These are phyloP conservation scores for Trametes cubensis DNA, from an alignment of 768 basidiomycete genomes.

Conservation along the genomic window DNA sequence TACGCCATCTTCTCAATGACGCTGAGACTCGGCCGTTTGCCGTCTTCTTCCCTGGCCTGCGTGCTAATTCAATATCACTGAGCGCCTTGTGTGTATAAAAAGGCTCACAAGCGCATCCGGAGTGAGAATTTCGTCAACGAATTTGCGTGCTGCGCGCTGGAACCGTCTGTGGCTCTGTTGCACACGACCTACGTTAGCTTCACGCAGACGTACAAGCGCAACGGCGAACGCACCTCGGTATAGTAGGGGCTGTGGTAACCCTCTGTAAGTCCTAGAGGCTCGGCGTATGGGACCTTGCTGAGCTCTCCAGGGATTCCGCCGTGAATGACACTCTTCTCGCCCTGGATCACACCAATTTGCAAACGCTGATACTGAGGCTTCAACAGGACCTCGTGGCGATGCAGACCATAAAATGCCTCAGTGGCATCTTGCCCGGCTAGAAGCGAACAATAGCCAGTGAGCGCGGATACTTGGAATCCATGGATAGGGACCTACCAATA, in stretches of 20 bases:
- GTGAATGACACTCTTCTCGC: constrained; percentile 57
- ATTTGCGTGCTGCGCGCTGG: constrained; percentile 61
- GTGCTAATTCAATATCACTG: neutral
- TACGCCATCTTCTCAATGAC: constrained; percentile 86
- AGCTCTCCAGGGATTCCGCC: constrained; percentile 56
- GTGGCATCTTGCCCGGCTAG: constrained; percentile 86
- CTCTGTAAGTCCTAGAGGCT: constrained; percentile 77
- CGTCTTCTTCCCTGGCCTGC: constrained; percentile 78
- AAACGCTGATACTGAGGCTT: constrained; percentile 75
- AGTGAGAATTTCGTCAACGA: constrained; percentile 70
- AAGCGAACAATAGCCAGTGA: neutral
- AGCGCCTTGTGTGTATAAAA: neutral
- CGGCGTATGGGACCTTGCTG: constrained; percentile 83
- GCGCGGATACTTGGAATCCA: neutral
- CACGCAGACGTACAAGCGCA: neutral
- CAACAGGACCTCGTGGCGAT: constrained; percentile 80
- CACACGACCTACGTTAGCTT: constrained; percentile 5
- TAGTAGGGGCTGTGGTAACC: constrained; percentile 81
- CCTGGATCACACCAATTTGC: constrained; percentile 72
- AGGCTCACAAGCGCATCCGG: constrained; percentile 40
- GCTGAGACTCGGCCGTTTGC: constrained; percentile 79
- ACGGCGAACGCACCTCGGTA: constrained; percentile 53
- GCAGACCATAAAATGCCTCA: constrained; percentile 85
- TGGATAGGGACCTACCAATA: constrained; percentile 56
- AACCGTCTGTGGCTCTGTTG: constrained; percentile 62